Base-by-base conservation (phyloP, 2,329 filamentous ascomycete species). In the Moelleriella libera region DNA sequence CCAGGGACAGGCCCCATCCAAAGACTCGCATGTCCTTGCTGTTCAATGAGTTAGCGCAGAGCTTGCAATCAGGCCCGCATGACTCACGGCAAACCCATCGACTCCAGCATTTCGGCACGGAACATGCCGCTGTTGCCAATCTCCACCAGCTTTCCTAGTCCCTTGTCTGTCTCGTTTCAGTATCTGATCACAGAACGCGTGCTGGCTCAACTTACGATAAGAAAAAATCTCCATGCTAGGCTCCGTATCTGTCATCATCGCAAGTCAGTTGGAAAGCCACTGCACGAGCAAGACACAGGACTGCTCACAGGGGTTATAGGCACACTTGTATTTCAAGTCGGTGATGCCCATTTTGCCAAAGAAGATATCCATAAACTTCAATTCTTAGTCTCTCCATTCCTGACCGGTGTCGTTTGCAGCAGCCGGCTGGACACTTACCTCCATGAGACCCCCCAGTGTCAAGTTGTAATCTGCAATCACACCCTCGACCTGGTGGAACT, bases 111-210 rank as follows among this genome's bases (percentile, higher is more conserved):
- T 68, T 98, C 92, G 2, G 92, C 89, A 55, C 92, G 77, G 80
- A 98, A 98, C 89, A 98, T 97, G 53, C 92, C 92, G 57, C 84
- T 90, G 71, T 98, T 97, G 50, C 92, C 92, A 62, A 97, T 97
- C 70, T 97, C 92, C 30, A 97, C 87, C 70, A 94, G 83, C 72
- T 94, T 94, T 58, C 79, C 79, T 45, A 96, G 71, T 4, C 88
- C 90, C 59, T 83, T 78, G 72, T 97, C 49, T 50, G 10, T 29
- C 5, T 21, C 34, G 30, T 3, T 5, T 49, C 44, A 49, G 30
- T 37, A 2, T 28, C 39, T 32, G 9, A 7, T 7, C 45, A 14
- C 31, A 21, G 40, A 12, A 6, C 10, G 8, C 32, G 14, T 21
- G 12, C 32, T 12, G 44, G 5, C 9, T 30, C 11, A 4, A 49